Conservation (phyloP, 768 basidiomycete genomes). For the Lentinula sp. region DNA sequence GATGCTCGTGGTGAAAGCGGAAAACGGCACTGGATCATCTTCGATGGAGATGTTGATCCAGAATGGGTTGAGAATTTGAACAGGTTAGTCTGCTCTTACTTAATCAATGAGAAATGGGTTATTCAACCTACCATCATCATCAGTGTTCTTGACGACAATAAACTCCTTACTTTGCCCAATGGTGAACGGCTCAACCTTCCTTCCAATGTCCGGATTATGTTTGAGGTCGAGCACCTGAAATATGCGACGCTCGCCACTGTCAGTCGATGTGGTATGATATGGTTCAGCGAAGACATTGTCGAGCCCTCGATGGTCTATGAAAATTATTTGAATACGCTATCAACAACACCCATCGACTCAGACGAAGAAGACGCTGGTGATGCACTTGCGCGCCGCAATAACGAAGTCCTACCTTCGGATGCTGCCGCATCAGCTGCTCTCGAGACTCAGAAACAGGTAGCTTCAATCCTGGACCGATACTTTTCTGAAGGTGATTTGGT, state of each 20-base stretch:
- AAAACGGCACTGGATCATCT: slow-evolving; percentile 98
- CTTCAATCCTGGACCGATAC: slow-evolving; percentile 70
- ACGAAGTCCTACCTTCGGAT: slow-evolving; percentile 36
- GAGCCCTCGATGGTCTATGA: slow-evolving; percentile 88
- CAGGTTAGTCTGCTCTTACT: slow-evolving; percentile 51
- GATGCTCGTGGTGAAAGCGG: slow-evolving; percentile 96
- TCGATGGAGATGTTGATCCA: slow-evolving; percentile 98
- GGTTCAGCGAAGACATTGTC: slow-evolving; percentile 98
- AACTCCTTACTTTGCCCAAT: slow-evolving; percentile 92
- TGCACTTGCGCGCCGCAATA: slow-evolving; percentile 53
- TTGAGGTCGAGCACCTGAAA: slow-evolving; percentile 95
- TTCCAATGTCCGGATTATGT: slow-evolving; percentile 97
- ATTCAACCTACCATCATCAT: slow-evolving; percentile 9
- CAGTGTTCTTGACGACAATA: slow-evolving; percentile 99
- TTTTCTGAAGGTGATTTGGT: slow-evolving; percentile 83
- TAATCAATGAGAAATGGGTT: neutral
- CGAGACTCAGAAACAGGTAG: slow-evolving; percentile 69
- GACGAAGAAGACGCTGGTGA: slow-evolving; percentile 81
- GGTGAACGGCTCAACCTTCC: slow-evolving; percentile 97
- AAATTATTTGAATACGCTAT: slow-evolving; percentile 77
- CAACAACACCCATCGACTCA: slow-evolving; percentile 71
- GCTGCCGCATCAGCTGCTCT: slow-evolving; percentile 56
- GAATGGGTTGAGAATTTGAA: slow-evolving; percentile 99
- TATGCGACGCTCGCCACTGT: slow-evolving; percentile 98
- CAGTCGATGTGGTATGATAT: slow-evolving; percentile 99